phyloP scores from a whole-genome alignment of 257 asterid genomes.

The Mitragyna speciosa region DNA sequence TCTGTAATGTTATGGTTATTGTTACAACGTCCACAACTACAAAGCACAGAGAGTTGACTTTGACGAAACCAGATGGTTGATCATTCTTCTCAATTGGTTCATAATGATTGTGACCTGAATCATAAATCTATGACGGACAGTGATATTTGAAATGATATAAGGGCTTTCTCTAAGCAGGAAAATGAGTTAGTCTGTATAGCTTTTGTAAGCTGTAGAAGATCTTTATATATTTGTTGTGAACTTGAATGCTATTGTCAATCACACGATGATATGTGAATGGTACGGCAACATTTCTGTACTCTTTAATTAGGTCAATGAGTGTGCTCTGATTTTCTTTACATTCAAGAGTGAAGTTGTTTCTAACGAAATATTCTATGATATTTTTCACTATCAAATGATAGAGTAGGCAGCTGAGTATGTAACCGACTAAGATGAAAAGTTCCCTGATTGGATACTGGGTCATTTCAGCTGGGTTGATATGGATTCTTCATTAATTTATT shows the following conservation, averaged over 20 bases:
- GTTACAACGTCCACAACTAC: background rate
- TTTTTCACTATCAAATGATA: background rate
- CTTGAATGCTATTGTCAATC: background rate
- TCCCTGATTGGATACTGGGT: conserved; percentile 3
- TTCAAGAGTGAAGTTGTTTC: background rate
- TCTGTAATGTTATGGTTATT: background rate
- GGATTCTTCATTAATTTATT: background rate
- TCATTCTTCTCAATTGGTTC: background rate
- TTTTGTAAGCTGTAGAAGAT: background rate
- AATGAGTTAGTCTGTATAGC: background rate
- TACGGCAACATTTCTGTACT: too few relatives aligned
- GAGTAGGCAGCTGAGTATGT: background rate
- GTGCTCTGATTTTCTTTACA: conserved; percentile 4
- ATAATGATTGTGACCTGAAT: background rate
- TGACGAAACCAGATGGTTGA: background rate
- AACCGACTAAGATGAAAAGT: background rate
- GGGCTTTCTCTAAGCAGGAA: background rate
- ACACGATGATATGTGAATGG: background rate
- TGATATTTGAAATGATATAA: background rate
- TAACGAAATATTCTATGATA: background rate
- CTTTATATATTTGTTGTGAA: background rate
- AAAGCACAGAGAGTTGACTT: conserved; percentile 2
- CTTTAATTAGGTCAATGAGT: conserved; percentile 3
- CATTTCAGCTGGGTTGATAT: conserved; percentile 17
- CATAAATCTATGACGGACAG: background rate